Evolutionary conservation across 352 stramenopile genomes (phyloP).

Genomic region (Pythium rishiriense): DNA sequence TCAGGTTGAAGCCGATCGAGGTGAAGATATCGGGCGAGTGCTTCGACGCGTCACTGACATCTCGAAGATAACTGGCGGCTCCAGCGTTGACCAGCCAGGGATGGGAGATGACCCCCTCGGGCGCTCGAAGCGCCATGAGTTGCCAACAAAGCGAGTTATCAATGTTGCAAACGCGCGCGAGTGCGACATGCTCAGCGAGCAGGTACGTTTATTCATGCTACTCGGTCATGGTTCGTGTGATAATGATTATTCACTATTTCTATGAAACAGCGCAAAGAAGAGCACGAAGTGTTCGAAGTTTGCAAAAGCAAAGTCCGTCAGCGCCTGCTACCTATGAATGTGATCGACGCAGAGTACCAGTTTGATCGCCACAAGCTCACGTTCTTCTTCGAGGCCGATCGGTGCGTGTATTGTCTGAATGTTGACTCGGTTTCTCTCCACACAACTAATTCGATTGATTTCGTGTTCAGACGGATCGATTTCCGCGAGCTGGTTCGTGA

Average conservation of each 20-base stretch:
- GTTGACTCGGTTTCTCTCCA: not conserved
- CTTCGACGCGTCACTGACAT: conserved; percentile 87
- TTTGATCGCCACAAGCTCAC: conserved; percentile 98
- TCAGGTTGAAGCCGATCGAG: conserved; percentile 97
- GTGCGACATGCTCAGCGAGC: conserved; percentile 89
- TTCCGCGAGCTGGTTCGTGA: conserved; percentile 98
- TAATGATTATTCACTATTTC: not conserved
- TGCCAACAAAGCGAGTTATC: conserved; percentile 92
- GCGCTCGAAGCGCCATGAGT: conserved; percentile 64
- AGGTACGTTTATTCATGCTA: conserved; percentile 17
- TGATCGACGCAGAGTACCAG: conserved; percentile 98
- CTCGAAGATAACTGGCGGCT: conserved; percentile 57
- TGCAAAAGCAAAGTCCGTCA: conserved; percentile 96
- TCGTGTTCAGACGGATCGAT: conserved; percentile 87
- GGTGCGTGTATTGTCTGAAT: conserved; percentile 35
- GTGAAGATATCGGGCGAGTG: conserved; percentile 95
- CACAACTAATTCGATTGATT: not conserved
- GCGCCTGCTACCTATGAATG: conserved; percentile 94
- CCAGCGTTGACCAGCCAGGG: conserved; percentile 31
- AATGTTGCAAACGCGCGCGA: conserved; percentile 91
- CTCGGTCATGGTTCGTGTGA: not conserved
- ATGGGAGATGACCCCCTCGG: conserved; percentile 43
- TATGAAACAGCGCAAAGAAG: conserved; percentile 90
- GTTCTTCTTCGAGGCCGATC: conserved; percentile 98
- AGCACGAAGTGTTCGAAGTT: conserved; percentile 96